phyloP scores from a whole-genome alignment of 805 yeast genomes.

The Pichia eremophila region DNA sequence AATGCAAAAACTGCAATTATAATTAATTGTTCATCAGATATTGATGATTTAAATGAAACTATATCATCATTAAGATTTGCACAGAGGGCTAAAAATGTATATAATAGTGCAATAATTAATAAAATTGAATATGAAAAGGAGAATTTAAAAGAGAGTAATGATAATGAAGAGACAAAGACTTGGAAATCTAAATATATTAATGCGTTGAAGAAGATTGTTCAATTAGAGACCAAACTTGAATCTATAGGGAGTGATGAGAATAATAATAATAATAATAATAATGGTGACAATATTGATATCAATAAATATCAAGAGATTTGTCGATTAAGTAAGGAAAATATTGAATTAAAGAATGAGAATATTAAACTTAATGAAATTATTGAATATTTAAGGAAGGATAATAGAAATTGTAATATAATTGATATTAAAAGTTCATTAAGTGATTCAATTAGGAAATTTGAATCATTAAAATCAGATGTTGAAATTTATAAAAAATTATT shows the following conservation, averaged over 20 bases:
- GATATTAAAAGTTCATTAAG: neutral
- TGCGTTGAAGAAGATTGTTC: conserved; percentile 5
- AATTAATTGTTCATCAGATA: conserved; percentile 62
- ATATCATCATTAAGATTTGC: conserved; percentile 69
- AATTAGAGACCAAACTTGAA: conserved; percentile 3
- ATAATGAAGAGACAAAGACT: neutral
- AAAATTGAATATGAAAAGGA: neutral
- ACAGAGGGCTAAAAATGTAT: conserved; percentile 47
- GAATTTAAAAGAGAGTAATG: too few relatives aligned
- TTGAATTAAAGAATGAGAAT: neutral
- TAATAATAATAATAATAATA: neutral
- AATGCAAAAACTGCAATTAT: conserved; percentile 70
- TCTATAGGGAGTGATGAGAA: neutral
- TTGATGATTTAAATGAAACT: conserved; percentile 51
- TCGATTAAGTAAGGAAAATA: neutral
- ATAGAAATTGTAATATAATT: too few relatives aligned
- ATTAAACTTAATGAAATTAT: neutral
- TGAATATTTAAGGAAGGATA: neutral
- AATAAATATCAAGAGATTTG: neutral
- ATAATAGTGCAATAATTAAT: neutral
- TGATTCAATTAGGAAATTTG: neutral
- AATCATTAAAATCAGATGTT: conserved; percentile 2
- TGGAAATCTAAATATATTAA: conserved; percentile 3
- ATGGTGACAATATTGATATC: neutral
- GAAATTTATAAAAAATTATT: conserved; percentile 4